Evolutionary conservation across 2,329 filamentous ascomycete genomes (phyloP), one percentile per base, ranked within the genome.

Genomic region (Colletotrichum sp.): DNA sequence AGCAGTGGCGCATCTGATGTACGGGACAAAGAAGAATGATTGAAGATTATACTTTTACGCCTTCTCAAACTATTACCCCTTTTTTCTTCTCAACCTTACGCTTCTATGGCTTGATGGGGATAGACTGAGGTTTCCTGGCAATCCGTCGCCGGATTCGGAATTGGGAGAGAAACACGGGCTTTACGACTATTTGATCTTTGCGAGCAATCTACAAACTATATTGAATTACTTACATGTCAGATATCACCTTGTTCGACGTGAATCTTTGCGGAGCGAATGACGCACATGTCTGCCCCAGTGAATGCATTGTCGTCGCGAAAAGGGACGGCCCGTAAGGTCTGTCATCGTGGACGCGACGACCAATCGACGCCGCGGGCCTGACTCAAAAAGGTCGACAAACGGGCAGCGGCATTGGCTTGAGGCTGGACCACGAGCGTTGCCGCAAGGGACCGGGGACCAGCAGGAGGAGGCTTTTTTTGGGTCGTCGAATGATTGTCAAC

Each of bases 81-180:
- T 64, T 64, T 78, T 70, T 75, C 67, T 26, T 61, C 71, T 76
- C 74, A 71, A 38, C 63, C 24, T 76, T 68, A 21, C 15, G 26
- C 6, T 55, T 32, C 32, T 55, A 43, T 21, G 32, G 79, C 16
- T 36, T 57, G 80, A 82, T 83, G 83, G 81, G 81, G 81, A 84
- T 86, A 87, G 85, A 87, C 79, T 81, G 24, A 30, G 77, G 16
- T 63, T 80, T 79, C 79, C 82, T 81, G 81, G 82, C 83, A 82
- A 81, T 86, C 84, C 82, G 84, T 83, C 84, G 81, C 85, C 83
- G 85, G 85, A 86, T 86, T 79, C 81, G 85, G 85, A 86, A 86
- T 79, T 81, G 66, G 63, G 67, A 65, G 58, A 70, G 65, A 73
- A 72, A 77, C 32, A 72, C 52, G 60, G 38, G 48, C 43, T 64